phyloP scores from a whole-genome alignment of 768 basidiomycete species.

The Gautieria morchelliformis region DNA sequence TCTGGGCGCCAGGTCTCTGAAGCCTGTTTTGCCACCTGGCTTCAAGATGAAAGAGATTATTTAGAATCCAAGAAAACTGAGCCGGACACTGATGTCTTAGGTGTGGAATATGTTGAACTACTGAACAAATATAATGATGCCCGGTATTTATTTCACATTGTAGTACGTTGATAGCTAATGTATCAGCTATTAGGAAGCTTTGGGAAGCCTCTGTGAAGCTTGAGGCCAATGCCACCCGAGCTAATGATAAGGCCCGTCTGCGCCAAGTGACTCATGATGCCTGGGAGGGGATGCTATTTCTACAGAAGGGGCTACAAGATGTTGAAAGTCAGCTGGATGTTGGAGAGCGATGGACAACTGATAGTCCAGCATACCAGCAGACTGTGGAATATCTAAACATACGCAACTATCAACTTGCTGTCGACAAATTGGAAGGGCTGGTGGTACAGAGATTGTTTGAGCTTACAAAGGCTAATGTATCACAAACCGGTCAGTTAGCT shows the following conservation, averaged over 20 bases:
- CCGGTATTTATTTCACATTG: too few relatives aligned
- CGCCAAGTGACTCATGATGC: not conserved
- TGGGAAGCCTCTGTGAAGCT: not conserved
- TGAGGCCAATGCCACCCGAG: not conserved
- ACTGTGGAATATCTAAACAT: not conserved
- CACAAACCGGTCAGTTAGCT: too few relatives aligned
- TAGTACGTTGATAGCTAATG: not conserved
- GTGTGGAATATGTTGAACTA: conserved; percentile 22
- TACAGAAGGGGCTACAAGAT: not conserved
- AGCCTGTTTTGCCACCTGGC: not conserved
- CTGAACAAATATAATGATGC: not conserved
- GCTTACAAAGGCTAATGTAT: too few relatives aligned
- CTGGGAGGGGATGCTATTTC: not conserved
- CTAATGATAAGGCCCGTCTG: not conserved
- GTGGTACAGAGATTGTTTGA: too few relatives aligned
- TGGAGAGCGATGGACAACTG: conserved; percentile 12
- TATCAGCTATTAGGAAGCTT: not conserved
- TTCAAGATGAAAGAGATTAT: not conserved
- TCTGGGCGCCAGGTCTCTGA: not conserved
- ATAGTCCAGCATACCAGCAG: conserved; percentile 9
- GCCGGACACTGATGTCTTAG: conserved; percentile 33
- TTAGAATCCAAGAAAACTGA: conserved; percentile 12
- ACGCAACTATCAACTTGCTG: too few relatives aligned
- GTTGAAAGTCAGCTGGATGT: conserved; percentile 12
- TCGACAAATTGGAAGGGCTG: too few relatives aligned